A percentile compares a stretch with the other conserved stretches of the same genome.
Evolutionary conservation across 2,329 filamentous ascomycete genomes (phyloP).

Genomic region (Colletotrichum liaoningense): DNA sequence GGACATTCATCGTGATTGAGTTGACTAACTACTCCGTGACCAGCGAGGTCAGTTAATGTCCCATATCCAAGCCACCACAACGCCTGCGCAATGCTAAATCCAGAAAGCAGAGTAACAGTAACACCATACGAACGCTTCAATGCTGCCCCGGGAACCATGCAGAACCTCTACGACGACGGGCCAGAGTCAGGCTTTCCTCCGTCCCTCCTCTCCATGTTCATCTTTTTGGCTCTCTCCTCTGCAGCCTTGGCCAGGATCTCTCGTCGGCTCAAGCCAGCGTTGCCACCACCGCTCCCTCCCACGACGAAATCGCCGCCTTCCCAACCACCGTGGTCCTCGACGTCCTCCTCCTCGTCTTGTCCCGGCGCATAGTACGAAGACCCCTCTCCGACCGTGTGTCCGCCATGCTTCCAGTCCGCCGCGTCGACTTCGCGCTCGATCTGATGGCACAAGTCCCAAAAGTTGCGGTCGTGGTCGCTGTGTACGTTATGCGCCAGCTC

Average conservation of each 20-base stretch:
- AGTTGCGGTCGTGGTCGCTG: conserved; percentile 83
- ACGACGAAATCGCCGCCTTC: conserved; percentile 83
- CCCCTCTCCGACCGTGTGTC: conserved; percentile 73
- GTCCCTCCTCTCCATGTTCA: conserved; percentile 41
- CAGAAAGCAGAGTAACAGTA: not conserved
- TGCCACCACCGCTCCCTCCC: conserved; percentile 64
- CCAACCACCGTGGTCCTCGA: conserved; percentile 80
- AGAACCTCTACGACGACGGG: conserved; percentile 9
- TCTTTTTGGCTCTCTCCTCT: conserved; percentile 71
- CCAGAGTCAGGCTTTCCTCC: conserved; percentile 34
- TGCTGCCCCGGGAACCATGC: not conserved
- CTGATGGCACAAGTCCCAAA: conserved; percentile 89
- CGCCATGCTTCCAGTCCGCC: conserved; percentile 82
- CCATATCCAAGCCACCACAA: conserved; percentile 1
- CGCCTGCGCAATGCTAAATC: conserved; percentile 29
- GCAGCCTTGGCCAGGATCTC: conserved; percentile 81
- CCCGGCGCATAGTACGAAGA: conserved; percentile 68
- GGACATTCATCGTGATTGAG: not conserved
- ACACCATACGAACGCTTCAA: not conserved
- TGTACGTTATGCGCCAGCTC: conserved; percentile 95
- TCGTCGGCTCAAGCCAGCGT: conserved; percentile 70
- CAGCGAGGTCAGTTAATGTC: not conserved
- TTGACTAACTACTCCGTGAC: not conserved
- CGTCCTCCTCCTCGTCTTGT: conserved; percentile 62
- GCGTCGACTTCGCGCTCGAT: conserved; percentile 88